Evolutionary conservation across 2,329 filamentous ascomycete genomes (phyloP), one percentile per base, ranked within the genome.

Genomic region (Ceratocystis variospora): DNA sequence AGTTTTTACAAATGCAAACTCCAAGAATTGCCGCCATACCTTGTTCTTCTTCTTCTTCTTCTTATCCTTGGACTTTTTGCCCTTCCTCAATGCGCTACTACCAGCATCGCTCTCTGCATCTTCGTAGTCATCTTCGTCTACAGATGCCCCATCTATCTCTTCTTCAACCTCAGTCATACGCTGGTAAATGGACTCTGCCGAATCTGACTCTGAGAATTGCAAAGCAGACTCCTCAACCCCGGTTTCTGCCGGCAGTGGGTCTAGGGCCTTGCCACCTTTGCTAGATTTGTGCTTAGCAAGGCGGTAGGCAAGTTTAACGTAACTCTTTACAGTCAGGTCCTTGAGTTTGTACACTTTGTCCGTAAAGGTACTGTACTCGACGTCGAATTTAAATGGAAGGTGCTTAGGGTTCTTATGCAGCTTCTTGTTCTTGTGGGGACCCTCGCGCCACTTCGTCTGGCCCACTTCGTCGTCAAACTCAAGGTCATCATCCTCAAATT

Each of bases 301-400:
- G 65, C 87, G 81, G 69, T 87, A 83, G 10, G 94, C 94, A 61
- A 97, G 80, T 68, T 88, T 82, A 57, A 97, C 78, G 73, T 88
- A 88, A 73, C 85, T 95, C 69, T 83, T 81, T 64, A 96, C 88
- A 0, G 93, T 97, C 74, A 99, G 77, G 75, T 97, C 93, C 55
- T 83, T 79, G 71, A 96, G 76, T 68, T 83, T 82, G 73, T 92
- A 96, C 0, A 87, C 75, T 67, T 84, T 77, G 73, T 97, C 91
- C 25, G 86, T 82, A 66, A 84, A 87, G 0, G 92, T 97, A 73
- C 86, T 86, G 74, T 99, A 99, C 74, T 96, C 90, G 62, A 96
- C 79, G 73, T 96, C 82, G 72, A 84, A 97, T 17, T 79, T 73
- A 74, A 96, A 90, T 44, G 83, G 76, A 55, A 79, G 82, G 2